Conservation (phyloP, 2,329 filamentous ascomycete species). For the Neurospora sp. region DNA sequence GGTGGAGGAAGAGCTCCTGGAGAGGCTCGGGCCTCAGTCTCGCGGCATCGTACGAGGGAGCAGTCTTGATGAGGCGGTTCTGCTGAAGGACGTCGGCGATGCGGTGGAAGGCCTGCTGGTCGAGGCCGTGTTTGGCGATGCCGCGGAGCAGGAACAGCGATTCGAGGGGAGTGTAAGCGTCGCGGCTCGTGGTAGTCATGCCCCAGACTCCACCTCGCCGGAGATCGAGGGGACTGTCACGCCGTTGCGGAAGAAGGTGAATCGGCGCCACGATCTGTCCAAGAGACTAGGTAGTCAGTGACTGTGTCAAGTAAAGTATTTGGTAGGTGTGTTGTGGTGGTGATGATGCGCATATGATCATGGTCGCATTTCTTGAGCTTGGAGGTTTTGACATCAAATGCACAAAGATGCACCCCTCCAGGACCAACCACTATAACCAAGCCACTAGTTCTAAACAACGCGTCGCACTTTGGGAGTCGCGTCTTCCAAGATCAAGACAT, state of each 20-base stretch:
- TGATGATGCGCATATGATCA: neutral
- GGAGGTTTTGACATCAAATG: neutral
- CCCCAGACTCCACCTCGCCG: slow-evolving; percentile 26
- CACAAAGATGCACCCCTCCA: neutral
- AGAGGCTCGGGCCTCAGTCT: slow-evolving; percentile 71
- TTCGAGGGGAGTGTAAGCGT: slow-evolving; percentile 26
- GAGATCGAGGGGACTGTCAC: slow-evolving; percentile 24
- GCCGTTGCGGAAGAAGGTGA: slow-evolving; percentile 23
- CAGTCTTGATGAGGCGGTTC: slow-evolving; percentile 63
- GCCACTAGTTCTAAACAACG: neutral
- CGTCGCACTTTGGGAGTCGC: neutral
- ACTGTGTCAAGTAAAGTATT: neutral
- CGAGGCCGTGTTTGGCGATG: slow-evolving; percentile 21
- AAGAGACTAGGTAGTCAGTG: neutral
- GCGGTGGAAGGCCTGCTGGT: slow-evolving; percentile 23
- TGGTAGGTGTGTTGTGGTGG: neutral
- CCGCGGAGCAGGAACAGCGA: slow-evolving; percentile 25
- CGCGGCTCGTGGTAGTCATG: slow-evolving; percentile 23
- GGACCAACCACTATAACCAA: neutral
- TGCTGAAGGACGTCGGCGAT: slow-evolving; percentile 53
- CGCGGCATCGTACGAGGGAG: slow-evolving; percentile 60
- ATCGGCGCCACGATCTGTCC: slow-evolving; percentile 26
- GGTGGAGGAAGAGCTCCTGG: slow-evolving; percentile 64
- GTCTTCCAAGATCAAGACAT: neutral
- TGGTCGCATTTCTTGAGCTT: neutral